Conservation (phyloP, 345 rosid genomes). For the Dipteronia dyeriana region DNA sequence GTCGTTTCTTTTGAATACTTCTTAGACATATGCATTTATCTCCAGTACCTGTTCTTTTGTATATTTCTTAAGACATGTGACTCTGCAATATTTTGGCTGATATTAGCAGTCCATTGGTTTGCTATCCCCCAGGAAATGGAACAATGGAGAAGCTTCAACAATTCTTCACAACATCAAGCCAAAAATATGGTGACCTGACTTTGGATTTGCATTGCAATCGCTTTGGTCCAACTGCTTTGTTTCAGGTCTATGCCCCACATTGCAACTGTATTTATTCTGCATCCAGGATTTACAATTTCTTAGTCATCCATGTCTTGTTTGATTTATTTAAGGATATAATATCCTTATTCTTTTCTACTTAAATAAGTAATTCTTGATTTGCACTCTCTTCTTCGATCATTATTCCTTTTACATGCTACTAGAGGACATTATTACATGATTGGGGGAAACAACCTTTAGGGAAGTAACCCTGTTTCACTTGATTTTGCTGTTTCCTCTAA, state of each 20-base stretch:
- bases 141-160: slow-evolving; percentile 90
- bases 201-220: slow-evolving; percentile 96
- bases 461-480: background rate
- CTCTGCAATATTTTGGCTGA: slow-evolving; percentile 2
- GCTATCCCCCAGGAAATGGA: slow-evolving; percentile 72
- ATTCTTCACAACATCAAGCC: slow-evolving; percentile 64
- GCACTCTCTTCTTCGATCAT: background rate
- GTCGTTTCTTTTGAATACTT: background rate
- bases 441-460: background rate
- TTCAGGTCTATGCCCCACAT: slow-evolving; percentile 59
- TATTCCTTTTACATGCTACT: background rate
- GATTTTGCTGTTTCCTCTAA: background rate
- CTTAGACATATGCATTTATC: background rate
- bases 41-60: background rate
- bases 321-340: slow-evolving; percentile 8
- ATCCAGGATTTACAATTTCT: slow-evolving; percentile 5
- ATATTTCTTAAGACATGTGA: slow-evolving; percentile 1
- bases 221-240: slow-evolving; percentile 90
- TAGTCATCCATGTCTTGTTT: slow-evolving; percentile 1
- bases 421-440: background rate
- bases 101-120: slow-evolving; percentile 27
- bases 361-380: background rate
- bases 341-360: background rate
- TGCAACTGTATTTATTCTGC: background rate
- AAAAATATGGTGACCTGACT: slow-evolving; percentile 75